A percentile compares a stretch with the other conserved stretches of the same genome.
phyloP scores from a whole-genome alignment of 2,329 filamentous ascomycete species.

The Pseudocercospora cruenta region DNA sequence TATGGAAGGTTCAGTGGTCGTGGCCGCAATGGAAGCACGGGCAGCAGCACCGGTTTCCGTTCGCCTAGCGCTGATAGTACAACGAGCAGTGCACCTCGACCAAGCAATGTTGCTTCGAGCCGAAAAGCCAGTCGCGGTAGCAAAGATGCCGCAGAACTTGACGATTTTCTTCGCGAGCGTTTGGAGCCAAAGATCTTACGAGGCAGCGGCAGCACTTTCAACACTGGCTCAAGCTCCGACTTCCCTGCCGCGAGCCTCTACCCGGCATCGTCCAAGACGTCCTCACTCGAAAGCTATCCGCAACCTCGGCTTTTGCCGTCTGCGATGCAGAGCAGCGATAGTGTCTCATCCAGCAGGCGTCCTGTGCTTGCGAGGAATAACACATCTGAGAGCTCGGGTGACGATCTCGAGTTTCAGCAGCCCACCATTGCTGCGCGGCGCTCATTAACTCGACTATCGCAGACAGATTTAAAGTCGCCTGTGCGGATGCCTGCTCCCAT shows the following conservation, averaged over 20 bases:
- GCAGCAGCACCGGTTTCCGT: slow-evolving; percentile 53
- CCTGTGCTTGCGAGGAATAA: slow-evolving; percentile 18
- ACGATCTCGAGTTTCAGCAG: slow-evolving; percentile 24
- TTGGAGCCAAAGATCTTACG: slow-evolving; percentile 50
- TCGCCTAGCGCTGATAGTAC: slow-evolving; percentile 50
- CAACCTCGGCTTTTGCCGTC: slow-evolving; percentile 36
- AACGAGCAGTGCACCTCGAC: slow-evolving; percentile 41
- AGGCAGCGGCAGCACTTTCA: slow-evolving; percentile 47
- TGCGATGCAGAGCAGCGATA: slow-evolving; percentile 27
- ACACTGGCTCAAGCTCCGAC: slow-evolving; percentile 25
- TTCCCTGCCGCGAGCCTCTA: slow-evolving; percentile 8
- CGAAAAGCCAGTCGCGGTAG: slow-evolving; percentile 46
- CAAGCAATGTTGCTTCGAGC: slow-evolving; percentile 32
- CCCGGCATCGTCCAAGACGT: slow-evolving; percentile 27
- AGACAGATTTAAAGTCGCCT: slow-evolving; percentile 14
- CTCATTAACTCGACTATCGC: slow-evolving; percentile 26
- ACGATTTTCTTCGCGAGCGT: slow-evolving; percentile 51
- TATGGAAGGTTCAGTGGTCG: slow-evolving; percentile 70
- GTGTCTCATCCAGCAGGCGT: slow-evolving; percentile 20
- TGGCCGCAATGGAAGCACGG: slow-evolving; percentile 65
- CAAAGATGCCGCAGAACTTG: slow-evolving; percentile 47
- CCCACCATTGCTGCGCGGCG: slow-evolving; percentile 25
- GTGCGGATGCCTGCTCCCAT: slow-evolving; percentile 23
- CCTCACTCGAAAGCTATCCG: slow-evolving; percentile 28
- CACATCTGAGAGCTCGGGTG: slow-evolving; percentile 32